A percentile compares a stretch with the other conserved stretches of the same genome.
phyloP scores from a whole-genome alignment of 768 basidiomycete species.

The Hypsizygus marmoreus region DNA sequence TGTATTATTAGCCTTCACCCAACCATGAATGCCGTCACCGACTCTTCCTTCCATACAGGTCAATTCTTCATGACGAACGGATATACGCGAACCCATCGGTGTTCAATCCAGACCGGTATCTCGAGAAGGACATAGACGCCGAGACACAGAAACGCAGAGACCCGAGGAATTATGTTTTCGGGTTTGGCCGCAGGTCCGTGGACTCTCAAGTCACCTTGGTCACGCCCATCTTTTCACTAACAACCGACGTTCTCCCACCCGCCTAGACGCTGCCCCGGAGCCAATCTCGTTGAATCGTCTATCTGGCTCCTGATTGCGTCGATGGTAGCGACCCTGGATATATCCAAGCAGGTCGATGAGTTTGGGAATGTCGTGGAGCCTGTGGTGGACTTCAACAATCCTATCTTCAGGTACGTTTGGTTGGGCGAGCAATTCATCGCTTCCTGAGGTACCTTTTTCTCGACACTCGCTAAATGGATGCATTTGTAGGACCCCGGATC shows the following conservation, averaged over 20 bases:
- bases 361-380: slow-evolving; percentile 50
- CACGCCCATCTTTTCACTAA: neutral
- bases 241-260: neutral
- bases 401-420: slow-evolving; percentile 66
- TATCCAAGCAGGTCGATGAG: slow-evolving; percentile 52
- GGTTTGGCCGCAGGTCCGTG: slow-evolving; percentile 42
- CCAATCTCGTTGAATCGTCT: slow-evolving; percentile 62
- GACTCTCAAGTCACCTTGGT: neutral
- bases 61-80: slow-evolving; percentile 48
- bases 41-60: slow-evolving; percentile 31
- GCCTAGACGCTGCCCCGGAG: slow-evolving; percentile 62
- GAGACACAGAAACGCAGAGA: slow-evolving; percentile 27
- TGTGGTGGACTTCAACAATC: slow-evolving; percentile 54
- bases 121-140: slow-evolving; percentile 34
- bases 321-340: slow-evolving; percentile 60
- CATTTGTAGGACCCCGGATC: slow-evolving; percentile 50
- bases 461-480: too few relatives aligned
- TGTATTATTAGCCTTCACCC: slow-evolving; percentile 2
- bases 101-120: slow-evolving; percentile 58
- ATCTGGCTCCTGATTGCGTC: slow-evolving; percentile 58
- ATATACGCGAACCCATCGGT: slow-evolving; percentile 50
- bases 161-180: slow-evolving; percentile 38
- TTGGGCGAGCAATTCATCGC: slow-evolving; percentile 1
- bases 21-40: neutral
- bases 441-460: too few relatives aligned